Percentiles rank a stretch among this genome's conserved stretches.
Conservation (phyloP, 176 grass and related monocot genomes). For the Saccharum officinarum region DNA sequence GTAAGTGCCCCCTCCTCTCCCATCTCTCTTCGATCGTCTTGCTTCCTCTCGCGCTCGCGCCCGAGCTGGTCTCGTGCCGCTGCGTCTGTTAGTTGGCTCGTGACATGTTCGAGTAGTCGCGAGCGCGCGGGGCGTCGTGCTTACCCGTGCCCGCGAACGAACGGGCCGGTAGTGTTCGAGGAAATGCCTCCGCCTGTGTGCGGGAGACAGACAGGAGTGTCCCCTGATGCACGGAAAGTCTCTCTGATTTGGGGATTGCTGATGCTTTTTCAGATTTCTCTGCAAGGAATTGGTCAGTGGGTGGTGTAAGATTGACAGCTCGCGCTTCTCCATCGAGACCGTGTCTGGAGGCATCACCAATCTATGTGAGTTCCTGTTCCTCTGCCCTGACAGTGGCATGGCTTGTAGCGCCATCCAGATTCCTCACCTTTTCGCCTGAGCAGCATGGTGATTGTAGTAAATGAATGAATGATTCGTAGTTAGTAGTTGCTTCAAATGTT, state of each 20-base stretch:
- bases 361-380: constrained; percentile 59
- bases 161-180: not conserved
- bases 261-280: constrained; percentile 54
- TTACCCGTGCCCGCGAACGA: not conserved
- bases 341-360: constrained; percentile 98
- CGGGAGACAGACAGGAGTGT: not conserved
- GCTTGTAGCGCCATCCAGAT: not conserved
- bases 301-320: constrained; percentile 61
- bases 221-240: not conserved
- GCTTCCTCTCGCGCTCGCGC: not conserved
- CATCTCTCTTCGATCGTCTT: not conserved
- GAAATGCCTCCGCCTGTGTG: constrained; percentile 20
- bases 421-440: not conserved
- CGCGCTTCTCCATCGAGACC: constrained; percentile 68
- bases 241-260: constrained; percentile 13
- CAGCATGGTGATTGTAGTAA: not conserved
- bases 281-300: constrained; percentile 72
- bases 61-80: not conserved
- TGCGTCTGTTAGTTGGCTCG: not conserved
- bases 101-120: not conserved
- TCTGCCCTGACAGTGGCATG: not conserved
- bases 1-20: constrained; percentile 40
- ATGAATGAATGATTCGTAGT: not conserved
- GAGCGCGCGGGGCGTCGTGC: not conserved
- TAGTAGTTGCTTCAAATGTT: not conserved